A percentile compares a stretch with the other conserved stretches of the same genome.
phyloP scores from a whole-genome alignment of 2,329 filamentous ascomycete genomes.

The Microsporum ferrugineum region DNA sequence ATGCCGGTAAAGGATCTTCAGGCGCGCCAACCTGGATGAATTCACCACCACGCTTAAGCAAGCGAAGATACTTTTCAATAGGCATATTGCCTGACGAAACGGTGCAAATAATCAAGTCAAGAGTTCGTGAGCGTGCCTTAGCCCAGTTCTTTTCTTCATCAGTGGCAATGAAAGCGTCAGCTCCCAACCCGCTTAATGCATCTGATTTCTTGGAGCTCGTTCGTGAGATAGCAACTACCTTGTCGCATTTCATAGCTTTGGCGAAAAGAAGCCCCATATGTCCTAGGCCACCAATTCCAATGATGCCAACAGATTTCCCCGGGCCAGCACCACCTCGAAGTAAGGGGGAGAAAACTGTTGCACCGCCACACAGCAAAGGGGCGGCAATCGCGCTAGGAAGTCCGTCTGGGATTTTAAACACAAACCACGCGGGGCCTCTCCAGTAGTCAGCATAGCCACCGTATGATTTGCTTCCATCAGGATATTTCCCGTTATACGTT shows the following conservation, averaged over 20 bases:
- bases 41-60: constrained; percentile 48
- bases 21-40: constrained; percentile 59
- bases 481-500: constrained; percentile 29
- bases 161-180: constrained; percentile 46
- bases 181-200: constrained; percentile 42
- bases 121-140: constrained; percentile 34
- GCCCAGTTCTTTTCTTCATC: constrained; percentile 47
- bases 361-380: constrained; percentile 66
- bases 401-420: constrained; percentile 44
- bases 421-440: constrained; percentile 48
- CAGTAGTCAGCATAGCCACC: constrained; percentile 52
- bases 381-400: constrained; percentile 44
- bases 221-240: constrained; percentile 46
- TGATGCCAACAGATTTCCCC: constrained; percentile 58
- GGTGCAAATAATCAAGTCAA: constrained; percentile 46
- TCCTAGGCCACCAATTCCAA: constrained; percentile 62
- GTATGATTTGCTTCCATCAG: constrained; percentile 43
- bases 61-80: constrained; percentile 47
- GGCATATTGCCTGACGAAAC: constrained; percentile 53
- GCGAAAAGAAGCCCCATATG: constrained; percentile 64
- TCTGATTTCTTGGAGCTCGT: constrained; percentile 41
- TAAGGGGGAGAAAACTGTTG: constrained; percentile 62
- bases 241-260: constrained; percentile 56
- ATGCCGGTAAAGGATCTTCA: constrained; percentile 44
- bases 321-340: constrained; percentile 55